Evolutionary conservation across 805 yeast species (phyloP).

Genomic region (Metschnikowia vanudenii): DNA sequence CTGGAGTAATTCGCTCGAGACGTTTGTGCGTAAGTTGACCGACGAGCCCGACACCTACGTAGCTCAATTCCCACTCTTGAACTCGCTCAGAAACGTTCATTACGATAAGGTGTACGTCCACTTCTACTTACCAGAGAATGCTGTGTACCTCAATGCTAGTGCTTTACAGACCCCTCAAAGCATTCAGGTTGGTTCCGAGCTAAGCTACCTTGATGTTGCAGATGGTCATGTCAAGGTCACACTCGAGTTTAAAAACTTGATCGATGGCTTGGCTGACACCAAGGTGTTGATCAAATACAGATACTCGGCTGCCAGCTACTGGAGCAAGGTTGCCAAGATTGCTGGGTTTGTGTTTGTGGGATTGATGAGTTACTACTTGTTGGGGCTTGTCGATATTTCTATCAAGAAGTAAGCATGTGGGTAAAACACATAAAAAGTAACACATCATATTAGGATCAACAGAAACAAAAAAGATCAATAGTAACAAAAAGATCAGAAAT

Average conservation of each 20-base stretch:
- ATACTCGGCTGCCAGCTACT: constrained; percentile 51
- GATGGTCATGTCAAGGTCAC: constrained; percentile 77
- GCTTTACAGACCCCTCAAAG: constrained; percentile 50
- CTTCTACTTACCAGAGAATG: constrained; percentile 85
- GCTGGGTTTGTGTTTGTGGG: constrained; percentile 62
- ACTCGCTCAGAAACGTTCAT: constrained; percentile 67
- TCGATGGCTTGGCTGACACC: constrained; percentile 62
- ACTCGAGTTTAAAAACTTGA: constrained; percentile 55
- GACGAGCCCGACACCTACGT: constrained; percentile 50
- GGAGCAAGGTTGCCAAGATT: constrained; percentile 65
- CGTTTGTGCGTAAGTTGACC: constrained; percentile 46
- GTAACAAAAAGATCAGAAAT: too few species aligned
- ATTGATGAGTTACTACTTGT: constrained; percentile 51
- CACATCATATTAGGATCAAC: too few species aligned
- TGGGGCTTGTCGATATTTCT: constrained; percentile 37
- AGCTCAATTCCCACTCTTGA: constrained; percentile 66
- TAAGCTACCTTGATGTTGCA: constrained; percentile 69
- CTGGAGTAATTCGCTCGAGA: constrained; percentile 67
- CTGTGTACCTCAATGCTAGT: constrained; percentile 54
- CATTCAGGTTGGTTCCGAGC: constrained; percentile 34
- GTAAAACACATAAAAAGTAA: too few species aligned
- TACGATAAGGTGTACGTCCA: constrained; percentile 61
- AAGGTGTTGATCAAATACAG: constrained; percentile 62
- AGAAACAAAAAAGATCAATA: too few species aligned
- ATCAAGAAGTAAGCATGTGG: constrained; percentile 15